Percentiles rank a stretch among this genome's conserved stretches.
These are phyloP conservation scores for Seminavis robusta DNA, from an alignment of 108 stramenopile genomes.

Conservation along the genomic window DNA sequence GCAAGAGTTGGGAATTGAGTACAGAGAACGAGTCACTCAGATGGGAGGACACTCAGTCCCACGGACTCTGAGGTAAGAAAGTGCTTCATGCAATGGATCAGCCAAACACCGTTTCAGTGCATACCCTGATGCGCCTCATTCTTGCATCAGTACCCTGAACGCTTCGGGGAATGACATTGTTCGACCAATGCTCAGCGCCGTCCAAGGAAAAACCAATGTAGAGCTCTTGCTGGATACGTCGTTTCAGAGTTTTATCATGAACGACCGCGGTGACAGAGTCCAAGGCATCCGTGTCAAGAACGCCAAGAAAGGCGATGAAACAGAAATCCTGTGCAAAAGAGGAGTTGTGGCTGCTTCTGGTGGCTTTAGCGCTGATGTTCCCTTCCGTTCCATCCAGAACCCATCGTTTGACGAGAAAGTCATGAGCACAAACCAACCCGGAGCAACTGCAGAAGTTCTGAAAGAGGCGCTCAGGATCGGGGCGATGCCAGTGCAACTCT, in stretches of 20 bases:
- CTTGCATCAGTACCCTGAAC: conserved; percentile 5
- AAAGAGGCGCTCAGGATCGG: conserved; percentile 5
- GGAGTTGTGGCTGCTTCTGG: conserved; percentile 1
- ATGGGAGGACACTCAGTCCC: conserved; percentile 6
- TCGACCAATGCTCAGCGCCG: neutral
- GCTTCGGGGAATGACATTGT: conserved; percentile 7
- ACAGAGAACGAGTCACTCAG: conserved; percentile 11
- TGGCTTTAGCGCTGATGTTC: conserved; percentile 3
- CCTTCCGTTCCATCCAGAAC: conserved; percentile 8
- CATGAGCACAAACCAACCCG: conserved; percentile 5
- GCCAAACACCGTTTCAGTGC: too few species aligned
- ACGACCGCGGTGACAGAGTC: neutral
- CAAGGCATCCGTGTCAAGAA: neutral
- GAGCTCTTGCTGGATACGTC: neutral
- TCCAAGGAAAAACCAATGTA: conserved; percentile 7
- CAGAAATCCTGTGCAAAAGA: neutral
- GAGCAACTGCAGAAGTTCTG: conserved; percentile 6
- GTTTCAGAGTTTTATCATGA: neutral
- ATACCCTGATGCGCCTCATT: too few species aligned
- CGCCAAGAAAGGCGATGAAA: neutral
- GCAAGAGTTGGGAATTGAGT: conserved; percentile 3
- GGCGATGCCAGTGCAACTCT: conserved; percentile 9
- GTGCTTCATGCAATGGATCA: too few species aligned
- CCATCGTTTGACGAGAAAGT: conserved; percentile 5
- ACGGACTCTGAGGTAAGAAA: conserved; percentile 3